Evolutionary conservation across 495 filamentous ascomycete genomes (phyloP), one percentile per base, ranked within the genome.

Genomic region (Neurospora discreta): DNA sequence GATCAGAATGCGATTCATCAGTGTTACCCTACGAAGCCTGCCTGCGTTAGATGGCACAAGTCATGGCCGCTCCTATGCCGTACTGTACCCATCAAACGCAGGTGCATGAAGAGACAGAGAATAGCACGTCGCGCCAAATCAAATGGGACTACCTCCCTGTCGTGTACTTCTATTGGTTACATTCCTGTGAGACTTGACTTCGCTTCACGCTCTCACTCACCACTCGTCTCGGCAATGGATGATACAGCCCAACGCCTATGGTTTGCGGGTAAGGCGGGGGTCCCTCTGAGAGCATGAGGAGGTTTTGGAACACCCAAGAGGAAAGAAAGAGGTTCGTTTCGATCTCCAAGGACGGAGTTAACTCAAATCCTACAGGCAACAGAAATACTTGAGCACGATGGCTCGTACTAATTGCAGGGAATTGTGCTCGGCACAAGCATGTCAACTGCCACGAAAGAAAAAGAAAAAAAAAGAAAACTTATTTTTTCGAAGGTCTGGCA

Each of bases 141-240:
- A 78, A 78, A 83, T 80, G 77, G 81, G 75, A 75, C 75, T 58
- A 71, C 74, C 43, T 75, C 81, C 82, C 79, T 81, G 80, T 80
- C 75, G 52, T 26, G 30, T 69, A 41, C 43, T 68, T 69, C 78
- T 73, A 84, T 84, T 84, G 81, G 82, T 68, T 72, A 40, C 70
- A 69, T 70, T 71, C 70, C 76, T 73, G 73, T 74, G 70, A 80
- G 78, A 79, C 75, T 74, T 68, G 70, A 73, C 74, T 76, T 75
- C 77, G 72, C 77, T 78, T 77, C 70, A 74, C 74, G 71, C 76
- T 42, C 43, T 69, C 70, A 70, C 71, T 79, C 74, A 78, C 78
- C 72, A 73, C 75, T 77, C 78, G 70, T 71, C 73, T 76, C 80
- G 77, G 81, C 80, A 80, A 70, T 74, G 4, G 42, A 42, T 72